Percentiles rank a stretch among this genome's conserved stretches.
These are phyloP conservation scores for Colletotrichum sp. DNA, from an alignment of 2,329 filamentous ascomycete genomes.

Conservation along the genomic window DNA sequence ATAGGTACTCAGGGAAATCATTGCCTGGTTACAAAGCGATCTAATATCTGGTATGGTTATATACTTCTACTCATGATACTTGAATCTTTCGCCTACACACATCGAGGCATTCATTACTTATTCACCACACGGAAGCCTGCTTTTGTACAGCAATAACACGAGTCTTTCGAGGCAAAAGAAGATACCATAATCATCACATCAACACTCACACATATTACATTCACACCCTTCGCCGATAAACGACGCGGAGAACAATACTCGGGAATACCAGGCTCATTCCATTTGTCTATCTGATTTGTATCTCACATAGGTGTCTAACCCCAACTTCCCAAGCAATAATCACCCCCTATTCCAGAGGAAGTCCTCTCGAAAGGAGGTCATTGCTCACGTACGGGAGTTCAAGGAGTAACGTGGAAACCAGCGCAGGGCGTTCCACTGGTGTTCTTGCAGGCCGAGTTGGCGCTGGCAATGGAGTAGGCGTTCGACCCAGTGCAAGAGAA, in stretches of 20 bases:
- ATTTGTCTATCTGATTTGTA: background rate
- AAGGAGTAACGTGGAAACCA: background rate
- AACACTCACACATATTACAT: background rate
- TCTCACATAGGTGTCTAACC: rapidly evolving
- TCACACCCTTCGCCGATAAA: background rate
- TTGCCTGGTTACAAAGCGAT: rapidly evolving
- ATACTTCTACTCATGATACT: rapidly evolving
- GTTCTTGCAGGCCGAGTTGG: background rate
- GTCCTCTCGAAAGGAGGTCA: background rate
- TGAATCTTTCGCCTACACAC: rapidly evolving
- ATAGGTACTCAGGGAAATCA: background rate
- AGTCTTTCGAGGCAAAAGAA: background rate
- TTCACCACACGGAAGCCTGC: background rate
- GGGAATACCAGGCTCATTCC: background rate
- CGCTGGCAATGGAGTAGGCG: background rate
- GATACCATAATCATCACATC: rapidly evolving
- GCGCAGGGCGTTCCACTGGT: background rate
- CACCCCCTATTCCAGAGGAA: rapidly evolving
- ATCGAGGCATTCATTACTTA: background rate
- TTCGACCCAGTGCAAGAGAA: background rate
- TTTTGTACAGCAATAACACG: background rate
- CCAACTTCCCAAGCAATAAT: rapidly evolving
- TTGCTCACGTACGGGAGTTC: background rate
- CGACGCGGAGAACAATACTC: rapidly evolving
- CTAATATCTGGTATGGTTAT: rapidly evolving